Conservation (phyloP, 139 green algal species). For the Raphidocelis subcapitata region DNA sequence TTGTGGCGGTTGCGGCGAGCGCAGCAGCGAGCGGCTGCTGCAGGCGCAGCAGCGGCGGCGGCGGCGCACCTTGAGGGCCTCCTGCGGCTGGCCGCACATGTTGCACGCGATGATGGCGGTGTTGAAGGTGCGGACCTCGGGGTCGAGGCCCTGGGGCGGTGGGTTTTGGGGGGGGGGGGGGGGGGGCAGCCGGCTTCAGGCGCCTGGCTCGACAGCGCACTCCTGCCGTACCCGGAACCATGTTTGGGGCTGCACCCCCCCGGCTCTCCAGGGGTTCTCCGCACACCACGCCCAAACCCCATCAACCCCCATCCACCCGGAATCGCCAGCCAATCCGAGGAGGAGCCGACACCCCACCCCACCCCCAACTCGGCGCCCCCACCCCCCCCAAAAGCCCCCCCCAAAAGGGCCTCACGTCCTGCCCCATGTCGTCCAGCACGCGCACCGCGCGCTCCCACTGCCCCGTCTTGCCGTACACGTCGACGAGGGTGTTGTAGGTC, state of each 20-base stretch:
- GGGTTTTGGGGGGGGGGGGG: too few relatives aligned
- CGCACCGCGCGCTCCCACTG: constrained; percentile 48
- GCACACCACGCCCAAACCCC: too few relatives aligned
- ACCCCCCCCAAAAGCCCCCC: too few relatives aligned
- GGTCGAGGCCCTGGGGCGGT: constrained; percentile 18
- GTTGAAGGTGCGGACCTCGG: constrained; percentile 54
- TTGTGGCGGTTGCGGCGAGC: background rate
- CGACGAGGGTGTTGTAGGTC: constrained; percentile 50
- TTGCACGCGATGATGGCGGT: constrained; percentile 51
- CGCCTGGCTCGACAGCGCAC: background rate
- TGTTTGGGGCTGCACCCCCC: too few relatives aligned
- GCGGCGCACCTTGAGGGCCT: constrained; percentile 34
- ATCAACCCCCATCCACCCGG: too few relatives aligned
- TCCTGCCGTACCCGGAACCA: too few relatives aligned
- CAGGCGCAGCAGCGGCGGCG: background rate
- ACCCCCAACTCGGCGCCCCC: too few relatives aligned
- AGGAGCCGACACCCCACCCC: too few relatives aligned
- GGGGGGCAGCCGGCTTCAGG: background rate
- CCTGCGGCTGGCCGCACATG: constrained; percentile 43
- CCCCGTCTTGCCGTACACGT: constrained; percentile 53
- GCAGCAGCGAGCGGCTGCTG: background rate
- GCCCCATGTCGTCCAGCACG: constrained; percentile 45
- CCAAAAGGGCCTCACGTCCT: constrained; percentile 30
- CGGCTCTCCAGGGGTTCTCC: too few relatives aligned
- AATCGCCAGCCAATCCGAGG: too few relatives aligned